phyloP scores from a whole-genome alignment of 306 rosid species.

The Amphicarpaea edgeworthii region DNA sequence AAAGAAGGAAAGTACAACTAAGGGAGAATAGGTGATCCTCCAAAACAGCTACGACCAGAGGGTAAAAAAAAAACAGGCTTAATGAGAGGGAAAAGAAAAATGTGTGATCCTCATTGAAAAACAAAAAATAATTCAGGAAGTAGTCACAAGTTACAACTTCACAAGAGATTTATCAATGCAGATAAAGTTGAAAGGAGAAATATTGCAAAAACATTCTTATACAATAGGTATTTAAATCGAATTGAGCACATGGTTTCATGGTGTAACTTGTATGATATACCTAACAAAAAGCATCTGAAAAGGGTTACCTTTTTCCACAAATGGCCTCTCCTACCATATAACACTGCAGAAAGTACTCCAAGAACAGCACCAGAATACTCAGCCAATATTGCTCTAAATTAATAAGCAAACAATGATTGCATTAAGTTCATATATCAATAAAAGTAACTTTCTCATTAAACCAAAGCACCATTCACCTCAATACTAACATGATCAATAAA shows the following conservation, averaged over 20 bases:
- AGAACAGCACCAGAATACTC: conserved; percentile 99
- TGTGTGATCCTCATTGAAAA: conserved; percentile 2
- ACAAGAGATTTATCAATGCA: conserved; percentile 11
- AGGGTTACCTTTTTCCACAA: conserved; percentile 87
- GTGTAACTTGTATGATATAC: conserved; percentile 3
- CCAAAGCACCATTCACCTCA: conserved; percentile 26
- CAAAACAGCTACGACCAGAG: conserved; percentile 15
- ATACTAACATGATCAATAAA: conserved; percentile 34
- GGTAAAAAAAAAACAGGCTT: background rate
- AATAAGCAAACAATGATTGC: conserved; percentile 33
- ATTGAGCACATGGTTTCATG: conserved; percentile 19
- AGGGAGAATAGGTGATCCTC: conserved; percentile 20
- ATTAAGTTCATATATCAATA: conserved; percentile 28
- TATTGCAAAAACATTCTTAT: background rate
- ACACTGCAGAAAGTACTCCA: conserved; percentile 89
- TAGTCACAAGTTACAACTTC: background rate
- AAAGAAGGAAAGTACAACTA: conserved; percentile 8
- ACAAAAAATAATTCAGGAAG: conserved; percentile 33
- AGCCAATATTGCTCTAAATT: conserved; percentile 84
- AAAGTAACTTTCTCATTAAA: conserved; percentile 17
- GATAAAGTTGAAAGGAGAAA: conserved; percentile 31
- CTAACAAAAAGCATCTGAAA: conserved; percentile 31
- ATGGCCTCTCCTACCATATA: conserved; percentile 82
- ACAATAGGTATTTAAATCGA: conserved; percentile 22
- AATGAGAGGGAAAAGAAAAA: conserved; percentile 23